Percentiles rank a stretch among this genome's conserved stretches.
Conservation (phyloP, 169 alveolate genomes). For the Cryptosporidium meleagridis region DNA sequence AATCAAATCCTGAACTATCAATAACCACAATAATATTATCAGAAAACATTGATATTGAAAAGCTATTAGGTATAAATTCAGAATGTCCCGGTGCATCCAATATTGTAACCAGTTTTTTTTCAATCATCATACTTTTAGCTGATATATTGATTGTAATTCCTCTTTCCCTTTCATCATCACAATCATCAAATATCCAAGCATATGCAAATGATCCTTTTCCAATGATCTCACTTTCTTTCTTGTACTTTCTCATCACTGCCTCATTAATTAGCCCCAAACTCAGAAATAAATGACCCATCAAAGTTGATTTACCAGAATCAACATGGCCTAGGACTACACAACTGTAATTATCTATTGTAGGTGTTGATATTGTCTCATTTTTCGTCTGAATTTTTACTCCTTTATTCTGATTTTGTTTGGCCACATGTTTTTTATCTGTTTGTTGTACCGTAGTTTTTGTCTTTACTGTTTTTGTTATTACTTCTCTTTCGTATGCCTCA, state of each 20-base stretch:
- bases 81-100: slow-evolving; percentile 97
- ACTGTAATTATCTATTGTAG: slow-evolving; percentile 61
- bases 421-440: neutral
- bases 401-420: neutral
- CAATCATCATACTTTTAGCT: slow-evolving; percentile 81
- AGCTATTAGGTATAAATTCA: slow-evolving; percentile 93
- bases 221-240: slow-evolving; percentile 80
- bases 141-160: slow-evolving; percentile 91
- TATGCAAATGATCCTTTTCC: slow-evolving; percentile 81
- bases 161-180: slow-evolving; percentile 85
- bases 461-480: neutral
- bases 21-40: slow-evolving; percentile 62
- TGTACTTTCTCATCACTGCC: slow-evolving; percentile 84
- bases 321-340: slow-evolving; percentile 95
- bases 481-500: neutral
- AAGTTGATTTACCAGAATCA: slow-evolving; percentile 96
- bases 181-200: slow-evolving; percentile 90
- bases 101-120: slow-evolving; percentile 83
- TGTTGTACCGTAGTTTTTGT: neutral
- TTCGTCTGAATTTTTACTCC: neutral
- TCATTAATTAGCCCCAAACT: slow-evolving; percentile 85
- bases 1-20: slow-evolving; percentile 88
- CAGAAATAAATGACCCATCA: slow-evolving; percentile 89
- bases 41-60: slow-evolving; percentile 84
- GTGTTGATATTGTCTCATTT: neutral